phyloP scores from a whole-genome alignment of 176 grass and related monocot genomes.

The Puccinellia tenuiflora region DNA sequence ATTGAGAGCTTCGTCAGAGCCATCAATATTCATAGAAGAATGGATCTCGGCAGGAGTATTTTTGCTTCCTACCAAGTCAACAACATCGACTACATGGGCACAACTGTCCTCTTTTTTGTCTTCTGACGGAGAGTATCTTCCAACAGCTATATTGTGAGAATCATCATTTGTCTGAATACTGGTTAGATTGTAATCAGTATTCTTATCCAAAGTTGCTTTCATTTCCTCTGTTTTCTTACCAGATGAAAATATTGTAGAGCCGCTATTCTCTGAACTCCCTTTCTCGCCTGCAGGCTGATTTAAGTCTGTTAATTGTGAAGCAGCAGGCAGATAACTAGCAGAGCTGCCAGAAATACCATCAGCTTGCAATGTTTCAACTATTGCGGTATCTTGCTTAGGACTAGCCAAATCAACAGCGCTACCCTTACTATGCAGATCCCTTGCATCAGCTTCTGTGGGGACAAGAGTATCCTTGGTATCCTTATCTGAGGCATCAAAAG shows the following conservation, averaged over 20 bases:
- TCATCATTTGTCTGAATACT: background rate
- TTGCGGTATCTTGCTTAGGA: background rate
- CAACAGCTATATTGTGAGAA: background rate
- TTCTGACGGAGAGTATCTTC: background rate
- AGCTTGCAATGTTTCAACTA: conserved; percentile 2
- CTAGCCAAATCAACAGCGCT: background rate
- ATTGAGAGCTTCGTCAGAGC: background rate
- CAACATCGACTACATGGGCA: conserved; percentile 10
- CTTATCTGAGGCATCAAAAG: conserved; percentile 7
- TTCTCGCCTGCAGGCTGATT: background rate
- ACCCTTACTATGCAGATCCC: conserved; percentile 3
- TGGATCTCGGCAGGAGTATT: background rate
- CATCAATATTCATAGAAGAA: conserved; percentile 24
- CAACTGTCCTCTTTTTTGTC: conserved; percentile 18
- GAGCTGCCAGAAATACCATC: background rate
- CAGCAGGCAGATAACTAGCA: conserved; percentile 1
- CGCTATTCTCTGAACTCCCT: conserved; percentile 7
- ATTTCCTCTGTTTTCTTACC: conserved; percentile 3
- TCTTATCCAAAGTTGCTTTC: background rate
- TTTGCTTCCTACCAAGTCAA: background rate
- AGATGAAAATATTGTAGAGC: background rate
- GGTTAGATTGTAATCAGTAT: background rate
- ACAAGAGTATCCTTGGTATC: background rate
- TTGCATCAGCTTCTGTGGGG: background rate
- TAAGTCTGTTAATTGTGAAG: conserved; percentile 16